A percentile compares a stretch with the other conserved stretches of the same genome.
phyloP scores from a whole-genome alignment of 208 protist genomes.

The Leishmania guyanensis region DNA sequence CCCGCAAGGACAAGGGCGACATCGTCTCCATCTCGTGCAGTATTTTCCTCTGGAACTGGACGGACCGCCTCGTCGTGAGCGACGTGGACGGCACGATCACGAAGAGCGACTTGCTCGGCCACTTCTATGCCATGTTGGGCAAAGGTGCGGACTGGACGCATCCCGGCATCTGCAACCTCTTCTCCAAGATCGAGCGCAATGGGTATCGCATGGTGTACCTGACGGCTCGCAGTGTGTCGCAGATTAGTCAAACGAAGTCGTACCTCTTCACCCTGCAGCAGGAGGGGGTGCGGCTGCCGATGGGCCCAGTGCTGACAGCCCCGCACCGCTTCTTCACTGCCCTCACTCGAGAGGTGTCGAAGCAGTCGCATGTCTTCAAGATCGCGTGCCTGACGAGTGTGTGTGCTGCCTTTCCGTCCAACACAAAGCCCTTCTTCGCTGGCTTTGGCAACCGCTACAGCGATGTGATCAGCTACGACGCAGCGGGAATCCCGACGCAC shows the following conservation, averaged over 20 bases:
- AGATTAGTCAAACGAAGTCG: slow-evolving; percentile 79
- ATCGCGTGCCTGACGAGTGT: slow-evolving; percentile 83
- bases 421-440: slow-evolving; percentile 83
- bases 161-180: slow-evolving; percentile 92
- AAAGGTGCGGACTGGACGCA: slow-evolving; percentile 95
- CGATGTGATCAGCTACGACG: slow-evolving; percentile 89
- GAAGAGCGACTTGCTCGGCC: slow-evolving; percentile 95
- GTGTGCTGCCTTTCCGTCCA: slow-evolving; percentile 68
- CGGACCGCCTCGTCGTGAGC: slow-evolving; percentile 95
- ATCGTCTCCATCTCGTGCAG: slow-evolving; percentile 76
- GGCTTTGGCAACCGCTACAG: slow-evolving; percentile 93
- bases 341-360: slow-evolving; percentile 89
- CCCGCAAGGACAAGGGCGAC: slow-evolving; percentile 65
- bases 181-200: slow-evolving; percentile 93
- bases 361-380: slow-evolving; percentile 92
- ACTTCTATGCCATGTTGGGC: slow-evolving; percentile 93
- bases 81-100: slow-evolving; percentile 99
- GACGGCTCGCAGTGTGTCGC: slow-evolving; percentile 88
- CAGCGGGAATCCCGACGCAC: slow-evolving; percentile 72
- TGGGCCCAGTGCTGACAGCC: slow-evolving; percentile 88
- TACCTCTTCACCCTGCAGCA: slow-evolving; percentile 88
- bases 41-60: slow-evolving; percentile 95
- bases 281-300: slow-evolving; percentile 71
- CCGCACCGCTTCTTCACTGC: slow-evolving; percentile 88
- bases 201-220: slow-evolving; percentile 96